Percentiles rank a stretch among this genome's conserved stretches.
phyloP scores from a whole-genome alignment of 2,329 filamentous ascomycete genomes.

The Phaeosphaeria sp. region DNA sequence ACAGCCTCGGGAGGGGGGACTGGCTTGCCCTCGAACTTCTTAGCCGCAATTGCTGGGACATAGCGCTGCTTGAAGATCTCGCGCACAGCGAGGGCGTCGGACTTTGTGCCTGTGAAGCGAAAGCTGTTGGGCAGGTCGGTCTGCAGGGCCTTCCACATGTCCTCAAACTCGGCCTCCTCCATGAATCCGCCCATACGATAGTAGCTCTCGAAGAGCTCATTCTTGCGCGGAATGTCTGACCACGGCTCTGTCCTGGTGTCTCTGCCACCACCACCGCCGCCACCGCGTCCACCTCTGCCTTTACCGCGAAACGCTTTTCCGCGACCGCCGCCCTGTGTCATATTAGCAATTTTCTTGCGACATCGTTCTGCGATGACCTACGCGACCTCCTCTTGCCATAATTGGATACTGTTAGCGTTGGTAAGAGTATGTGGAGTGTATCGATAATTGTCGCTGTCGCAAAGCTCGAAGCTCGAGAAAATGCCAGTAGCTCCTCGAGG shows the following conservation, averaged over 20 bases:
- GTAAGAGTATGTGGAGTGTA: conserved; percentile 2
- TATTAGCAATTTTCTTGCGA: conserved; percentile 12
- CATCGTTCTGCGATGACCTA: conserved; percentile 19
- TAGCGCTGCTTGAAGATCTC: conserved; percentile 86
- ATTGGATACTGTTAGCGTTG: conserved; percentile 11
- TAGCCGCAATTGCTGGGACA: conserved; percentile 86
- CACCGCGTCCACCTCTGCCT: conserved; percentile 36
- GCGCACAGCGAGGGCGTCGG: conserved; percentile 91
- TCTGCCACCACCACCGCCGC: conserved; percentile 35
- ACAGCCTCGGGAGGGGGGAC: conserved; percentile 85
- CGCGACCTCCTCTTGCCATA: conserved; percentile 41
- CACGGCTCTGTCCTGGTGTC: conserved; percentile 48
- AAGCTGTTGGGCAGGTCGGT: conserved; percentile 96
- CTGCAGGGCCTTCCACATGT: conserved; percentile 84
- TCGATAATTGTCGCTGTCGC: conserved; percentile 20
- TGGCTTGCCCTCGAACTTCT: conserved; percentile 79
- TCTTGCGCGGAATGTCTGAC: conserved; percentile 73
- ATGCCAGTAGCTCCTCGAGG: conserved; percentile 29
- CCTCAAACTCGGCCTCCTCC: conserved; percentile 75
- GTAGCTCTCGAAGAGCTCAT: conserved; percentile 84
- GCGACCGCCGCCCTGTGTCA: conserved; percentile 35
- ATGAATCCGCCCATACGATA: conserved; percentile 77
- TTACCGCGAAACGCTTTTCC: conserved; percentile 39
- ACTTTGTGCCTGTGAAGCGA: conserved; percentile 94
- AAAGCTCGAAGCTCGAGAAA: conserved; percentile 23